These are phyloP conservation scores for Apostasia ramifera DNA, from an alignment of 106 monocot species.

Conservation along the genomic window DNA sequence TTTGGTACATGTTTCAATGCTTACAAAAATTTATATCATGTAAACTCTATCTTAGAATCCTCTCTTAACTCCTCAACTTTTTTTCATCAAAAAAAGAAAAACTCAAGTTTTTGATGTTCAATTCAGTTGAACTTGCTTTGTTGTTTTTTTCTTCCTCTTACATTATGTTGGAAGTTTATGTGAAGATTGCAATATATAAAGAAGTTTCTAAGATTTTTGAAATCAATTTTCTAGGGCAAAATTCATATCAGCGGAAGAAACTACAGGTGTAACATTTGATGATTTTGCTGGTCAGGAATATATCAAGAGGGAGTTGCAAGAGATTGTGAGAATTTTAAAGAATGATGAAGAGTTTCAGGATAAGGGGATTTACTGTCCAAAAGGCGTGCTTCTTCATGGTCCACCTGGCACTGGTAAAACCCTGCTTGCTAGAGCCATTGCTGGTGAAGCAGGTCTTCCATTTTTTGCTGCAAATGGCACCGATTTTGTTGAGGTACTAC, in stretches of 20 bases:
- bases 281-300: slow-evolving; percentile 97
- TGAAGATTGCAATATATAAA: slow-evolving; percentile 1
- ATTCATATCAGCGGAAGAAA: slow-evolving; percentile 92
- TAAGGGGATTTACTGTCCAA: slow-evolving; percentile 86
- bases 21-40: too few species aligned
- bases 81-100: too few species aligned
- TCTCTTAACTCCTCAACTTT: too few species aligned
- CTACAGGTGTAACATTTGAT: slow-evolving; percentile 85
- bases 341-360: slow-evolving; percentile 81
- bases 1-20: too few species aligned
- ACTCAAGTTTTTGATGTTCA: background rate
- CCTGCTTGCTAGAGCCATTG: slow-evolving; percentile 83
- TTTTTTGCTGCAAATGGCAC: slow-evolving; percentile 95
- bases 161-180: background rate
- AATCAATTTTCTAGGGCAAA: slow-evolving; percentile 49
- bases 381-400: slow-evolving; percentile 89
- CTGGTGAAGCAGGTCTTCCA: slow-evolving; percentile 90
- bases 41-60: too few species aligned
- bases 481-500: slow-evolving; percentile 79
- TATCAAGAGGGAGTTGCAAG: slow-evolving; percentile 75
- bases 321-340: slow-evolving; percentile 75
- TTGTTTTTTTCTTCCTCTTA: slow-evolving; percentile 1
- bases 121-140: background rate
- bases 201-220: slow-evolving; percentile 1
- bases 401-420: slow-evolving; percentile 91